Conservation (phyloP, 805 yeast species). For the Saccharomyces jurei region DNA sequence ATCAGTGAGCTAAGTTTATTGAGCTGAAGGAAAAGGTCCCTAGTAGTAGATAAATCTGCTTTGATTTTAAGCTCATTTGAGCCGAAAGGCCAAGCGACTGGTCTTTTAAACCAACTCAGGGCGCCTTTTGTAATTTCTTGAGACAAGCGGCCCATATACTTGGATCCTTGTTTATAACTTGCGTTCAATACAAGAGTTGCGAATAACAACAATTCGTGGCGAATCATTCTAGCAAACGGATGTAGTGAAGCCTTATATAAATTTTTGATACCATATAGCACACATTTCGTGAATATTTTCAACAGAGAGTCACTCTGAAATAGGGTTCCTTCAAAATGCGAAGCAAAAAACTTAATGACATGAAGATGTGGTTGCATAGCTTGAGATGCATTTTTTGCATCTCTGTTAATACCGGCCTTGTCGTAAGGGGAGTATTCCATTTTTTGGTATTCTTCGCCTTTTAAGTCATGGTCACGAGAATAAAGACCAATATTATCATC, state of each 20-base stretch:
- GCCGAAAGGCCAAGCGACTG: constrained; percentile 73
- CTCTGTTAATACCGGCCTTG: constrained; percentile 46
- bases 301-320: constrained; percentile 64
- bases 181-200: constrained; percentile 55
- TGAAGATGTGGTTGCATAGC: constrained; percentile 59
- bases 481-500: constrained; percentile 56
- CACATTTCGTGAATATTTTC: constrained; percentile 57
- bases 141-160: constrained; percentile 38
- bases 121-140: constrained; percentile 52
- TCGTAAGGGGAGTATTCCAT: constrained; percentile 92
- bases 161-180: constrained; percentile 43
- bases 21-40: constrained; percentile 37
- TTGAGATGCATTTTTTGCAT: constrained; percentile 41
- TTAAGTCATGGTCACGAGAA: constrained; percentile 45
- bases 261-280: constrained; percentile 46
- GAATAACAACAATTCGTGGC: constrained; percentile 68
- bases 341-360: constrained; percentile 58
- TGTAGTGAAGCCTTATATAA: constrained; percentile 61
- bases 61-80: constrained; percentile 64
- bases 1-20: constrained; percentile 13
- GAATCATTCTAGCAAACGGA: constrained; percentile 66
- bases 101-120: constrained; percentile 67
- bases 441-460: constrained; percentile 50
- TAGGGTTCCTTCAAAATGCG: constrained; percentile 72
- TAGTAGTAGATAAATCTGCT: constrained; percentile 56